A percentile compares a stretch with the other conserved stretches of the same genome.
These are phyloP conservation scores for Ogataea pini DNA, from an alignment of 805 yeast species.

Conservation along the genomic window DNA sequence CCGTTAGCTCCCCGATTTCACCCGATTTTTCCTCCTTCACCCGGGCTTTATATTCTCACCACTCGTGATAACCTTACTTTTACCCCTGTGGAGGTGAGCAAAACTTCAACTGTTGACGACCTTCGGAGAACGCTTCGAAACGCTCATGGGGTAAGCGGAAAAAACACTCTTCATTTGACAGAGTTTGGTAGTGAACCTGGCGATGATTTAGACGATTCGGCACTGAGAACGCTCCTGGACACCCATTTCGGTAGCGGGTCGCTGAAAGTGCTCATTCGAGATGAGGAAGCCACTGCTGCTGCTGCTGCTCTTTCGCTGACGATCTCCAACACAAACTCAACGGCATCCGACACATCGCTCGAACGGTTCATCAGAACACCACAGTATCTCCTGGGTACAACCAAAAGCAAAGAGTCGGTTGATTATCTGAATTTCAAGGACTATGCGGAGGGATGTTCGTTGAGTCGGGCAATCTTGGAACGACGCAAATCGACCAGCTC, in stretches of 20 bases:
- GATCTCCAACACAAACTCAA: constrained; percentile 57
- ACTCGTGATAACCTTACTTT: constrained; percentile 65
- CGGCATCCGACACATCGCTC: constrained; percentile 43
- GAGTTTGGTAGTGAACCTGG: constrained; percentile 67
- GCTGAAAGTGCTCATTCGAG: constrained; percentile 24
- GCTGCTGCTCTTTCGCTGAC: constrained; percentile 20
- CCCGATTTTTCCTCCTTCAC: constrained; percentile 31
- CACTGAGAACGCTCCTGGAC: constrained; percentile 40
- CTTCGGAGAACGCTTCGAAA: constrained; percentile 41
- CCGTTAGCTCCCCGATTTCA: constrained; percentile 6
- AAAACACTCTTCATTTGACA: constrained; percentile 55
- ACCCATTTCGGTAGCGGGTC: constrained; percentile 35
- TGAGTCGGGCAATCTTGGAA: constrained; percentile 7
- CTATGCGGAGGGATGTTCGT: constrained; percentile 7
- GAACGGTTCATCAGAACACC: constrained; percentile 62
- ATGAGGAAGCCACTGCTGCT: not conserved
- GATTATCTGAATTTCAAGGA: constrained; percentile 65
- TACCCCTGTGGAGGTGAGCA: constrained; percentile 46
- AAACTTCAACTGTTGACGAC: constrained; percentile 30
- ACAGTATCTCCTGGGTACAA: constrained; percentile 54
- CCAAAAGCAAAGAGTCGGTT: constrained; percentile 34
- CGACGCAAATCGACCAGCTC: constrained; percentile 25
- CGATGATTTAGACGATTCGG: constrained; percentile 51
- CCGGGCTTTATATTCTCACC: constrained; percentile 43
- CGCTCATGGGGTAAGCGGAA: constrained; percentile 33